A percentile compares a stretch with the other conserved stretches of the same genome.
phyloP scores from a whole-genome alignment of 306 rosid species.

The Cucurbita moschata region DNA sequence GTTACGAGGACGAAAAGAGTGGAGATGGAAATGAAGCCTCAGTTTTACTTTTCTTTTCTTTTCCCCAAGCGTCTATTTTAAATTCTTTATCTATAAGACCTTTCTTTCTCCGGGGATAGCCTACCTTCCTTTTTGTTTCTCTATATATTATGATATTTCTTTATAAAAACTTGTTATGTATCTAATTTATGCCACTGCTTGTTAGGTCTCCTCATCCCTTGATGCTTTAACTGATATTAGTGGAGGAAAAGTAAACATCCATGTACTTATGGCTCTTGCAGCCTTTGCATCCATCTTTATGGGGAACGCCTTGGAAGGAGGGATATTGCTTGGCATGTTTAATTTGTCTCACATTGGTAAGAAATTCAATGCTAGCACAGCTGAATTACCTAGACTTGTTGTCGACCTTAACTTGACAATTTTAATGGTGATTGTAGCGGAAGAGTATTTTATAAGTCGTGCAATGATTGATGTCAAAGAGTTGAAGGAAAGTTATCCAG shows the following conservation, averaged over 20 bases:
- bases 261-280: conserved; percentile 87
- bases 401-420: conserved; percentile 1
- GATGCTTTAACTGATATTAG: conserved; percentile 68
- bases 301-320: conserved; percentile 96
- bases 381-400: background rate
- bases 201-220: conserved; percentile 74
- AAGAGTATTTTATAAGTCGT: conserved; percentile 80
- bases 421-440: conserved; percentile 49
- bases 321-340: conserved; percentile 88
- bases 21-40: background rate
- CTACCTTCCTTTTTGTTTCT: background rate
- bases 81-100: background rate
- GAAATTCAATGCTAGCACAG: conserved; percentile 4
- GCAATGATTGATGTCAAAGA: conserved; percentile 86
- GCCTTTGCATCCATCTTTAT: conserved; percentile 78
- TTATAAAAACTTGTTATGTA: background rate
- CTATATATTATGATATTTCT: background rate
- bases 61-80: background rate
- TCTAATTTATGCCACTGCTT: background rate
- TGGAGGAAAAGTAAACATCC: conserved; percentile 84
- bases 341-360: conserved; percentile 89
- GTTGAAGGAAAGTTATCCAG: conserved; percentile 84
- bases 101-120: background rate
- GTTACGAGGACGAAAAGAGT: background rate
- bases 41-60: background rate